These are phyloP conservation scores for Colletotrichum godetiae DNA, from an alignment of 2,329 filamentous ascomycete genomes.

Conservation along the genomic window DNA sequence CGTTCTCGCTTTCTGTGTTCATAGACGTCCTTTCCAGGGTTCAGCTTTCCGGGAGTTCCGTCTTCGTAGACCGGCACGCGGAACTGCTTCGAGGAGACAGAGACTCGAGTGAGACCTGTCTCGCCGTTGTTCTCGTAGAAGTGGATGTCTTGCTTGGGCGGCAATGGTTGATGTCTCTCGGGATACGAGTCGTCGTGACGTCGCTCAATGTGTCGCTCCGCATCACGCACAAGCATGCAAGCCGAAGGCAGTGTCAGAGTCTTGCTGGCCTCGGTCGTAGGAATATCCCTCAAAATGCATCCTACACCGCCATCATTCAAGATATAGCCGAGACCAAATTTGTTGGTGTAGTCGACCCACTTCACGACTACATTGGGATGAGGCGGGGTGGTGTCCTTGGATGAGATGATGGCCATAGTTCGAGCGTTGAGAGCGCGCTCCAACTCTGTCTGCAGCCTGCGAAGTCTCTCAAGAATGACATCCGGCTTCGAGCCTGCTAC, in stretches of 20 bases:
- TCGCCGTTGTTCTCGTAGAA: slow-evolving; percentile 80
- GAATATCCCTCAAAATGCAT: slow-evolving; percentile 71
- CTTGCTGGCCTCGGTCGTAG: slow-evolving; percentile 61
- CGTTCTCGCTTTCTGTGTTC: slow-evolving; percentile 75
- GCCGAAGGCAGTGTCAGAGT: slow-evolving; percentile 72
- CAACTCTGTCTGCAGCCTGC: slow-evolving; percentile 68
- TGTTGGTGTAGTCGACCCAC: slow-evolving; percentile 91
- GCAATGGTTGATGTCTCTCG: slow-evolving; percentile 71
- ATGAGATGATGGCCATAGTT: slow-evolving; percentile 69
- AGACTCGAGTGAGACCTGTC: slow-evolving; percentile 70
- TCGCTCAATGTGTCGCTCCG: slow-evolving; percentile 76
- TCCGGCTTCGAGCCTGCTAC: slow-evolving; percentile 69
- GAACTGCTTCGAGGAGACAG: slow-evolving; percentile 73
- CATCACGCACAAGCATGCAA: slow-evolving; percentile 77
- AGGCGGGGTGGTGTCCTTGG: slow-evolving; percentile 64
- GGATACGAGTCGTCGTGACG: slow-evolving; percentile 65
- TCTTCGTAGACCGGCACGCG: slow-evolving; percentile 65
- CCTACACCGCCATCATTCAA: slow-evolving; percentile 85
- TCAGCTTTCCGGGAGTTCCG: slow-evolving; percentile 70
- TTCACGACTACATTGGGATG: slow-evolving; percentile 76
- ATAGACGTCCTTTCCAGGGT: slow-evolving; percentile 71
- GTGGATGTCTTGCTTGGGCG: slow-evolving; percentile 74
- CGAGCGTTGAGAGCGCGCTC: slow-evolving; percentile 73
- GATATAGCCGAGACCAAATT: slow-evolving; percentile 87
- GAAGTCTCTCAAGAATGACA: slow-evolving; percentile 65